Evolutionary conservation across 208 protist genomes (phyloP).

Genomic region (Wallacemonas rigidus): DNA sequence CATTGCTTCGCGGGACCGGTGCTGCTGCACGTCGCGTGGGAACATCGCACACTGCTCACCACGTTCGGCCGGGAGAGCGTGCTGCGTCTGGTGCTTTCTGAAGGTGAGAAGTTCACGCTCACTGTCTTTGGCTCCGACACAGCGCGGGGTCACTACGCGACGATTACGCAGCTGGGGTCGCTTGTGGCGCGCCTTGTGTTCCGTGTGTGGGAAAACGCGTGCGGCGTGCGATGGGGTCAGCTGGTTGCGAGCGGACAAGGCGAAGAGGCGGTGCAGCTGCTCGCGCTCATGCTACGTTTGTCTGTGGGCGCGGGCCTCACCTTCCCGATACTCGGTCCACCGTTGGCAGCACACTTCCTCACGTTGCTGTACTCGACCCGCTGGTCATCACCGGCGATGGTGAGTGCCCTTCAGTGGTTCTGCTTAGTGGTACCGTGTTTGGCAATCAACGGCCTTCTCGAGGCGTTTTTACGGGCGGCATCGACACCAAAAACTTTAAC

Average conservation of each 20-base stretch:
- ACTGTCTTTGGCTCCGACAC: slow-evolving; percentile 51
- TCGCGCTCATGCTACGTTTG: slow-evolving; percentile 78
- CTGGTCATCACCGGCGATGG: slow-evolving; percentile 66
- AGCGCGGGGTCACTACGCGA: slow-evolving; percentile 86
- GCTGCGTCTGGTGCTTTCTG: slow-evolving; percentile 81
- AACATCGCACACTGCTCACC: slow-evolving; percentile 35
- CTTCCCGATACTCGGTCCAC: slow-evolving; percentile 73
- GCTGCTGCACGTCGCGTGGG: slow-evolving; percentile 3
- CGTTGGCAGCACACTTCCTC: slow-evolving; percentile 59
- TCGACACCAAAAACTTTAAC: slow-evolving; percentile 41
- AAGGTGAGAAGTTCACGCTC: slow-evolving; percentile 89
- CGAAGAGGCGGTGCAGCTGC: slow-evolving; percentile 40
- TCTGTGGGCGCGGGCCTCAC: slow-evolving; percentile 67
- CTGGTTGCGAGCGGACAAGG: slow-evolving; percentile 38
- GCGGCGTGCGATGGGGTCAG: slow-evolving; percentile 80
- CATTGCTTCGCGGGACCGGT: slow-evolving; percentile 25
- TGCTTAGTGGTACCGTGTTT: slow-evolving; percentile 76
- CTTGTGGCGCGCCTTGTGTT: slow-evolving; percentile 89
- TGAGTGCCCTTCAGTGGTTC: slow-evolving; percentile 79
- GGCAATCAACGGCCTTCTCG: slow-evolving; percentile 85
- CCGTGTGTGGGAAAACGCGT: slow-evolving; percentile 89
- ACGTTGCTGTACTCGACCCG: slow-evolving; percentile 69
- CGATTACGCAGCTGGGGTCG: slow-evolving; percentile 88
- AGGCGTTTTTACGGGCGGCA: slow-evolving; percentile 78
- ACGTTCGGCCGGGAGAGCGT: slow-evolving; percentile 83